These are phyloP conservation scores for Ophiostoma tasmaniense DNA, from an alignment of 2,329 filamentous ascomycete species.

Conservation along the genomic window DNA sequence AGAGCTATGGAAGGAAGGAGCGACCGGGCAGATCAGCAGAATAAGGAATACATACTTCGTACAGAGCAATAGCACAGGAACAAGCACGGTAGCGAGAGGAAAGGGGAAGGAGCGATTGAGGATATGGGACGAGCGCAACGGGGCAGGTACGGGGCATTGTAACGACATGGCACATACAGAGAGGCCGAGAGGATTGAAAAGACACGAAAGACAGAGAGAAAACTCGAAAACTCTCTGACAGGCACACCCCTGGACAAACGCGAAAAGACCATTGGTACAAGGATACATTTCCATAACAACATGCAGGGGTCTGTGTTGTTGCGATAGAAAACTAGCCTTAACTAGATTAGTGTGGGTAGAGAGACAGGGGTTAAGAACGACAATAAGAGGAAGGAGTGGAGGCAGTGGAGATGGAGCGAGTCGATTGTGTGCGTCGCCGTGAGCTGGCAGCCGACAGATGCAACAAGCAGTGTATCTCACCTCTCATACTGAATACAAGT, in stretches of 20 bases:
- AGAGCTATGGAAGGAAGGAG: neutral
- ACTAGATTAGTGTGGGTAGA: neutral
- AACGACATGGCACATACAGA: neutral
- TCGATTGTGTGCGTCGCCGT: neutral
- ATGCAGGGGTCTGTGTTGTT: slow-evolving; percentile 5
- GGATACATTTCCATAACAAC: neutral
- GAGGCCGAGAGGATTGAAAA: neutral
- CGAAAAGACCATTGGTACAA: neutral
- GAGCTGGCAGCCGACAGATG: neutral
- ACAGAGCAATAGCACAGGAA: neutral
- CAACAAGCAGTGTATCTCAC: no score
- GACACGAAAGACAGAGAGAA: neutral
- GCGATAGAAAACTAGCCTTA: neutral
- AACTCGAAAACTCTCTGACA: slow-evolving; percentile 3
- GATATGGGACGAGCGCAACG: neutral
- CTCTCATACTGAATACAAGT: no score
- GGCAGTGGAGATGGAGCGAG: neutral
- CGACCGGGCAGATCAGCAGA: neutral
- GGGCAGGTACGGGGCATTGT: neutral
- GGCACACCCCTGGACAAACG: slow-evolving; percentile 1
- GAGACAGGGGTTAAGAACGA: neutral
- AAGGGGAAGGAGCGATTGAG: neutral
- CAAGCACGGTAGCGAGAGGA: neutral
- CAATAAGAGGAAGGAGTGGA: neutral
- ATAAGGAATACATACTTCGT: neutral